Base-by-base conservation (phyloP, 106 monocot genomes). In the Dendrobium officinale region DNA sequence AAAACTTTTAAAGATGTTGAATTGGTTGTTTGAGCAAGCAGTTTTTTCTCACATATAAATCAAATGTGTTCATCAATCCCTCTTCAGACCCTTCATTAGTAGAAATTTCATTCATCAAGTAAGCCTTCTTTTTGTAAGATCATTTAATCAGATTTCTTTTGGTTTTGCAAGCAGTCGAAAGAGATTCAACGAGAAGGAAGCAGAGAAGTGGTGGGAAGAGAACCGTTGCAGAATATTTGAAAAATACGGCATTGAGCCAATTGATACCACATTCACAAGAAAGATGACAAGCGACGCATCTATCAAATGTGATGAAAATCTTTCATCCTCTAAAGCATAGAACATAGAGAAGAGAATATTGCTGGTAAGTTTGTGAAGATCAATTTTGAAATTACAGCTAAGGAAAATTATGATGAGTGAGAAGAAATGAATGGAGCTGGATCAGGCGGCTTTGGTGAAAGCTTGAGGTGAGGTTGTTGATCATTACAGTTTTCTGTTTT, bases 161-260 rank as follows among this genome's bases (percentile, higher is more conserved):
- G 43, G 18, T 31, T 75, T 43, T 75, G 27, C 37, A 41, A 37
- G 41, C 84, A 96, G 96, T 47, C 89, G 93, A 19, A 96, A 83
- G 84, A 86, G 84, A 83, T 96, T 91, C 55, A 90, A 80, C 42
- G 84, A 86, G 75, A 89, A 85, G 79, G 88, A 90, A 87, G 93
- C 96, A 13, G 87, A 90, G 68, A 68, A 51, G 75, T 96, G 96
- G 96, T 96, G 96, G 96, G 75, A 83, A 59, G 84, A 93, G 72
- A 90, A 96, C 56, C 82, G 88, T 47, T 81, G 37, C 75, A 90
- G 88, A 78, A 82, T 90, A 22, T 86, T 86, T 68, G 22, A 42
- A 0, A 91, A 92, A 54, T 90, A 93, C 81, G 77, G 77, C 26
- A 47, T 89, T 6, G 84, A 87, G 19, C 59, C 48, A 54, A 56